These are phyloP conservation scores for Hondaea fermentalgiana DNA, from an alignment of 108 stramenopile species.

Conservation along the genomic window DNA sequence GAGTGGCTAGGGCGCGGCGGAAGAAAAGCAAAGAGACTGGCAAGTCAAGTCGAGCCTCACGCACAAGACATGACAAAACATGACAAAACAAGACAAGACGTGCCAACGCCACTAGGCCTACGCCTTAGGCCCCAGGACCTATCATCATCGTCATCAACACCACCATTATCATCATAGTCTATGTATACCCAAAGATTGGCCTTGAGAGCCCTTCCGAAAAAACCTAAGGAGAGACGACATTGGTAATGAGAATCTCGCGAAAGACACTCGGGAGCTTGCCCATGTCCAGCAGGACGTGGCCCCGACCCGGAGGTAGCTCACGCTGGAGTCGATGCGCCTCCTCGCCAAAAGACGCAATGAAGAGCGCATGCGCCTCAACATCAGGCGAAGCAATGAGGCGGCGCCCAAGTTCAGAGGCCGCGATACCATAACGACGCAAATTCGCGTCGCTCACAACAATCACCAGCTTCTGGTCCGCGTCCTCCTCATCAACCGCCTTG, in stretches of 20 bases:
- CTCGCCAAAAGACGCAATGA: constrained; percentile 22
- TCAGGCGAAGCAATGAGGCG: not conserved
- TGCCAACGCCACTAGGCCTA: too few relatives aligned
- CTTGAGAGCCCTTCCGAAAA: too few relatives aligned
- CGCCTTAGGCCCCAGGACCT: too few relatives aligned
- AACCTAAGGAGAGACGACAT: not conserved
- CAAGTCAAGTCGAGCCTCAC: too few relatives aligned
- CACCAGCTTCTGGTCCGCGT: constrained; percentile 43
- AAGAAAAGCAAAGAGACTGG: too few relatives aligned
- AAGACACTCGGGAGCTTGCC: constrained; percentile 17
- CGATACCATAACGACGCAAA: constrained; percentile 67
- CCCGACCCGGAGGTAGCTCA: constrained; percentile 25
- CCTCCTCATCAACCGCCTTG: constrained; percentile 35
- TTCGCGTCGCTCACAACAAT: constrained; percentile 76
- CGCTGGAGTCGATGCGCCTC: constrained; percentile 14
- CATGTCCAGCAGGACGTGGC: constrained; percentile 17
- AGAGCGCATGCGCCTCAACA: constrained; percentile 14
- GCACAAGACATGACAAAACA: too few relatives aligned
- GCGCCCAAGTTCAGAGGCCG: constrained; percentile 24
- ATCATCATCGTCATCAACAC: too few relatives aligned
- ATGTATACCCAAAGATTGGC: too few relatives aligned
- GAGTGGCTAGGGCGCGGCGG: too few relatives aligned
- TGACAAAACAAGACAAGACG: too few relatives aligned
- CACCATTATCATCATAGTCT: too few relatives aligned
- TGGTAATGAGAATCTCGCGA: constrained; percentile 13